Evolutionary conservation across 306 rosid species (phyloP).

Genomic region (Coriaria nepalensis): DNA sequence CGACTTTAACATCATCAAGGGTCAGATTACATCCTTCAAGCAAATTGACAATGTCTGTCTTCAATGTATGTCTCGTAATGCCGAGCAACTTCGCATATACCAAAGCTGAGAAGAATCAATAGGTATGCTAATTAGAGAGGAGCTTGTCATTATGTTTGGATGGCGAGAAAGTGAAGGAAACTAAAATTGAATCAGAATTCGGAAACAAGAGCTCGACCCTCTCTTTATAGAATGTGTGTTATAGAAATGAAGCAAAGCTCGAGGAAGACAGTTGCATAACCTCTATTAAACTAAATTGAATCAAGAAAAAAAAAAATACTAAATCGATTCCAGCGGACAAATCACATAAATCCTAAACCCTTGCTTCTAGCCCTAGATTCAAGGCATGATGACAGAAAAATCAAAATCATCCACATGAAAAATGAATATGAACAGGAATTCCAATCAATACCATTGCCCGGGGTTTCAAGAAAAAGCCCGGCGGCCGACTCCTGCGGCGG

Average conservation of each 20-base stretch:
- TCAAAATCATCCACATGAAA: not conserved
- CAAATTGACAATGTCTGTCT: constrained; percentile 51
- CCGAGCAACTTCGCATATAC: constrained; percentile 38
- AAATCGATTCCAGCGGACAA: not conserved
- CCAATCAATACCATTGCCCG: constrained; percentile 22
- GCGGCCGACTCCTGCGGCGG: constrained; percentile 19
- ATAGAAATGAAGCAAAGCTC: no score
- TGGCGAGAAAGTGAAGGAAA: no score
- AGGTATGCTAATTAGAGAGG: not conserved
- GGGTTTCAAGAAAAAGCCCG: constrained; percentile 17
- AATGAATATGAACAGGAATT: not conserved
- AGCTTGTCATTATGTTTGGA: not conserved
- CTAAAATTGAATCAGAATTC: no score
- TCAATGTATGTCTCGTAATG: constrained; percentile 31
- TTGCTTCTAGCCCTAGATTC: not conserved
- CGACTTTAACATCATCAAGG: constrained; percentile 59
- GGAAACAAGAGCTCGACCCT: no score
- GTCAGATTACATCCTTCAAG: constrained; percentile 60
- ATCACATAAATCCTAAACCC: constrained; percentile 15
- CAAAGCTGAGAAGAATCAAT: constrained; percentile 24
- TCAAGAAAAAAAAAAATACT: no score
- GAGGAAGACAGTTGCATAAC: no score
- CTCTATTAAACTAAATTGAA: no score
- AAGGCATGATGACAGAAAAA: not conserved
- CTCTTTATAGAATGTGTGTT: no score